A percentile compares a stretch with the other conserved stretches of the same genome.
Conservation (phyloP, 129 eudicot genomes). For the Glebionis coronaria region DNA sequence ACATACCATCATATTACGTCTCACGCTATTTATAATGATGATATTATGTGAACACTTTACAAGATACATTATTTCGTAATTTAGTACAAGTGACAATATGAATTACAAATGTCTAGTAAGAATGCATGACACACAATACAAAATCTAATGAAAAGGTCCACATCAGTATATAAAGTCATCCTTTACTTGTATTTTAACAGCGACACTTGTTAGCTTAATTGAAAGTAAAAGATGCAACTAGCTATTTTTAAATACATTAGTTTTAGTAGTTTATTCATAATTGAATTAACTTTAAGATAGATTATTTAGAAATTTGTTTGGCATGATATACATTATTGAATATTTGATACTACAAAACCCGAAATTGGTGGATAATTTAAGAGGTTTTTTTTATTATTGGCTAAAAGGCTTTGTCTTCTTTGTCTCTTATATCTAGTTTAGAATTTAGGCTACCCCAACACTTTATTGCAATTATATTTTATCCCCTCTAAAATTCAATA, state of each 20-base stretch:
- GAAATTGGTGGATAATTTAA: neutral
- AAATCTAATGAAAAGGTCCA: neutral
- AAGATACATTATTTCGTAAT: too few species aligned
- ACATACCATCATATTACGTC: too few species aligned
- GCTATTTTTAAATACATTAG: neutral
- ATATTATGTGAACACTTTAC: too few species aligned
- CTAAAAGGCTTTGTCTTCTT: neutral
- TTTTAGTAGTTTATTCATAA: neutral
- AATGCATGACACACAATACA: neutral
- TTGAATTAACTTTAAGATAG: neutral
- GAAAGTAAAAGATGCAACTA: constrained; percentile 9
- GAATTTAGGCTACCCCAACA: constrained; percentile 16
- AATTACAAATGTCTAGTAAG: neutral
- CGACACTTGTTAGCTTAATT: neutral
- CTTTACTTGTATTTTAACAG: neutral
- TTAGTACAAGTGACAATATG: neutral
- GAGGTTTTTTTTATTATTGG: neutral
- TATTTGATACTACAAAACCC: neutral
- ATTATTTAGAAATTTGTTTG: neutral
- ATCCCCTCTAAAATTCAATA: neutral
- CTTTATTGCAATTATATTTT: neutral
- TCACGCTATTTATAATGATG: too few species aligned
- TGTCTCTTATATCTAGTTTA: constrained; percentile 1
- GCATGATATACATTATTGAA: neutral
- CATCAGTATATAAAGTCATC: neutral